Conservation (phyloP, 2,329 filamentous ascomycete species). For the Dothistroma pini region DNA sequence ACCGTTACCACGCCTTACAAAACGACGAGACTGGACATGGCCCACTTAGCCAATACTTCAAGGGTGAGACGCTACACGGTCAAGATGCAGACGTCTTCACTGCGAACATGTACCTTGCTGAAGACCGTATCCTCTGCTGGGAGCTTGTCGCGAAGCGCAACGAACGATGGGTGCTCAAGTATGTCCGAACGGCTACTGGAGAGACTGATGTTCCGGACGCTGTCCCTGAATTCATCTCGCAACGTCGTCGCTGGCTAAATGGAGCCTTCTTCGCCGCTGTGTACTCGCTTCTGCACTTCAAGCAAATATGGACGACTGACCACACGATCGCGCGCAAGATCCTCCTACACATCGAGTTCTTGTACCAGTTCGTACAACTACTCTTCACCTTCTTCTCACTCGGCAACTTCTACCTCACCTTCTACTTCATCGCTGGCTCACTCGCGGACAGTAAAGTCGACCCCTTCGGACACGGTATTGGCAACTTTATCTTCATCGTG, state of each 20-base stretch:
- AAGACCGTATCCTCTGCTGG: conserved; percentile 88
- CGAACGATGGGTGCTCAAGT: conserved; percentile 96
- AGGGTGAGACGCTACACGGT: conserved; percentile 94
- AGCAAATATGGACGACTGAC: conserved; percentile 88
- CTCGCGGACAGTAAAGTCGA: conserved; percentile 75
- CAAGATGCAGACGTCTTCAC: conserved; percentile 97
- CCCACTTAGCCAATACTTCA: conserved; percentile 96
- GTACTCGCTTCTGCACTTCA: conserved; percentile 93
- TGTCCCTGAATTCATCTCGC: conserved; percentile 95
- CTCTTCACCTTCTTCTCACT: conserved; percentile 97
- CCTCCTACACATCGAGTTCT: conserved; percentile 87
- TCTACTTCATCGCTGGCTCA: conserved; percentile 95
- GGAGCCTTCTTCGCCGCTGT: conserved; percentile 98
- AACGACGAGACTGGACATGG: conserved; percentile 96
- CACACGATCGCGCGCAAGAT: conserved; percentile 87
- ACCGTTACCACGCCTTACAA: conserved; percentile 91
- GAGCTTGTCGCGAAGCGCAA: conserved; percentile 93
- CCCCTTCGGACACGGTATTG: conserved; percentile 86
- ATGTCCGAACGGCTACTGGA: conserved; percentile 92
- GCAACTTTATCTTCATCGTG: conserved; percentile 78
- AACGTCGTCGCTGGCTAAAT: conserved; percentile 94
- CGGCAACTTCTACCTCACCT: conserved; percentile 96
- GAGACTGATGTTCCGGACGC: conserved; percentile 96
- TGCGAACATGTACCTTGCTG: conserved; percentile 91
- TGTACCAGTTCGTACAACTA: conserved; percentile 90